Evolutionary conservation across 2,329 filamentous ascomycete species (phyloP).

Genomic region (Pseudophaeomoniella oleicola): DNA sequence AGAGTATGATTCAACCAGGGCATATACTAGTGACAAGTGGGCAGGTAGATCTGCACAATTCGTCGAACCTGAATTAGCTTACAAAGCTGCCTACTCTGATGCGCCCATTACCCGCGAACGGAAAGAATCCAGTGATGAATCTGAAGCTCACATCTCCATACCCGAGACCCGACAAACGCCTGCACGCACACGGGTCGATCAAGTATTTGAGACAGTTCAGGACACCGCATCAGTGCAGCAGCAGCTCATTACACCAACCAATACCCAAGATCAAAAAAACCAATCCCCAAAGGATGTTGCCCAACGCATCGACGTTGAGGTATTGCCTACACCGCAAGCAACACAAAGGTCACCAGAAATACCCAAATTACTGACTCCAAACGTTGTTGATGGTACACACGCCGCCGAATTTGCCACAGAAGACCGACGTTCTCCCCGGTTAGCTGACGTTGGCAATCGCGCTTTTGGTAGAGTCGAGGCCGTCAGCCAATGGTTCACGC

Average conservation of each 20-base stretch:
- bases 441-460: neutral
- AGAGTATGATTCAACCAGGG: too few relatives aligned
- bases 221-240: too few relatives aligned
- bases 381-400: neutral
- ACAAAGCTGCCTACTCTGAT: too few relatives aligned
- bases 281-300: neutral
- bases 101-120: too few relatives aligned
- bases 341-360: neutral
- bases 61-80: too few relatives aligned
- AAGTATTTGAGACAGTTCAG: too few relatives aligned
- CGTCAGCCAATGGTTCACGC: constrained; percentile 9
- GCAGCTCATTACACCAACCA: neutral
- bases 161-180: too few relatives aligned
- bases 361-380: neutral
- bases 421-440: neutral
- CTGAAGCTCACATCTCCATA: too few relatives aligned
- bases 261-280: neutral
- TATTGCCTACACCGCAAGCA: neutral
- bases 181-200: too few relatives aligned
- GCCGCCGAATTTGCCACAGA: neutral
- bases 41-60: too few relatives aligned
- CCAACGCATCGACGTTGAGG: neutral
- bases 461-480: neutral
- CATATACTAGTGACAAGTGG: too few relatives aligned
- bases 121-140: too few relatives aligned